Evolutionary conservation across 2,329 filamentous ascomycete genomes (phyloP).

Genomic region (Penicillium vulpinum): DNA sequence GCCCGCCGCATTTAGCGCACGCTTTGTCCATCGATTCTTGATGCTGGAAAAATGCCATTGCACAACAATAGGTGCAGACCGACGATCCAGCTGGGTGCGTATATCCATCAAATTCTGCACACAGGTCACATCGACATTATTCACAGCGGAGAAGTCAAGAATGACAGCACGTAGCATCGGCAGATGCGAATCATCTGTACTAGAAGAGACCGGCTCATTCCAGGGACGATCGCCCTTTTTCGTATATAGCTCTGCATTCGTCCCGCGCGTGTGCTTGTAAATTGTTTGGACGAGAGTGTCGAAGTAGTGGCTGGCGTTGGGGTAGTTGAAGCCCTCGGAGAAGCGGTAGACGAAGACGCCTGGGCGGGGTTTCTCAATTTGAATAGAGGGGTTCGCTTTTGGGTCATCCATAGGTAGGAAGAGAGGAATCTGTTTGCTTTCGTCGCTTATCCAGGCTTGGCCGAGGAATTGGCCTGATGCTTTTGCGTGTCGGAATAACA

Average conservation of each 20-base stretch:
- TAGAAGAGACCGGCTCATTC: slow-evolving; percentile 77
- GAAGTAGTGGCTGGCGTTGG: slow-evolving; percentile 80
- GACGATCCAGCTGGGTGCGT: slow-evolving; percentile 85
- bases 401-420: slow-evolving; percentile 77
- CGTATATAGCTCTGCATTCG: slow-evolving; percentile 63
- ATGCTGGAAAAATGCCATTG: slow-evolving; percentile 94
- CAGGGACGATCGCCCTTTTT: slow-evolving; percentile 76
- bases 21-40: slow-evolving; percentile 88
- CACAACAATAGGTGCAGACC: slow-evolving; percentile 72
- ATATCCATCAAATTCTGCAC: slow-evolving; percentile 88
- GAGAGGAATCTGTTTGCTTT: slow-evolving; percentile 51
- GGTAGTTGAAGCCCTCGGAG: slow-evolving; percentile 88
- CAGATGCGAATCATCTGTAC: slow-evolving; percentile 40
- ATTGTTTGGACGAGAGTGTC: slow-evolving; percentile 71
- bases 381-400: slow-evolving; percentile 77
- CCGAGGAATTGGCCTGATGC: slow-evolving; percentile 79
- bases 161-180: slow-evolving; percentile 80
- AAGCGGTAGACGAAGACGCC: slow-evolving; percentile 93
- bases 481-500: slow-evolving; percentile 77
- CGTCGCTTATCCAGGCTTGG: slow-evolving; percentile 37
- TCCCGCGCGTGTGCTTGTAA: slow-evolving; percentile 68
- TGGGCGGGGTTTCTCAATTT: slow-evolving; percentile 73
- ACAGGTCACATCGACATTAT: slow-evolving; percentile 86
- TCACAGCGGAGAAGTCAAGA: slow-evolving; percentile 85
- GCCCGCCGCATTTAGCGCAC: slow-evolving; percentile 76